Evolutionary conservation across 169 alveolate species (phyloP), one percentile per base, ranked within the genome.

Genomic region (Plasmodium fragile): DNA sequence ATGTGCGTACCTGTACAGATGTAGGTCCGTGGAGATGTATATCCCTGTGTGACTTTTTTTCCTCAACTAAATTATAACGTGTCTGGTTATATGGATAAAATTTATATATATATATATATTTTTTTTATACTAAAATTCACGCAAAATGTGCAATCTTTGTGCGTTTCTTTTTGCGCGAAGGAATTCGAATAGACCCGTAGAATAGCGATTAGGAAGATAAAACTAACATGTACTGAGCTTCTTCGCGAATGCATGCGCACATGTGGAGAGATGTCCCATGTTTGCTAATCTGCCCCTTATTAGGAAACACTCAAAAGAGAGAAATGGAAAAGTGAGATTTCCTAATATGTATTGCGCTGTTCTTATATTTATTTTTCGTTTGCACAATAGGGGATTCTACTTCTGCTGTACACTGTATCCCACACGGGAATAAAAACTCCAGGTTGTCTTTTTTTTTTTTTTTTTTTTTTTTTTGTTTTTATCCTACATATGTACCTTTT

Each of bases 391-490:
- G 2, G 30, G 30, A 3, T 65, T 65, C 39, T n/a, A 65, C 36
- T 25, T 18, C 6, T 3, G 16, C 75, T 65, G 36, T 65, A 39
- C 75, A 65, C 36, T 65, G 4, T 18, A 25, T 18, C 39, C 13
- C 39, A 28, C 30, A 65, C 30, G 1, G 36, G 36, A 22, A 65
- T 22, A 22, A 65, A 65, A 65, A 65, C 18, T 18, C 75, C 30
- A 65, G 18, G 36, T 28, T 65, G 75, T 25, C 36, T 65, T 65
- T 65, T 65, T 65, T 65, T 65, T 65, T 65, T 65, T 65, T 65
- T 65, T 65, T 65, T 65, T 65, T 65, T 65, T 65, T 65, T 65
- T 59, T 59, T 65, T n/a, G n/a, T n/a, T n/a, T n/a, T n/a, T n/a
- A n/a, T 16, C 36, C n/a, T 65, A 25, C 36, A 1, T 65, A 25